A percentile compares a stretch with the other conserved stretches of the same genome.
These are phyloP conservation scores for Nakazawaea holstii DNA, from an alignment of 805 yeast species.

Conservation along the genomic window DNA sequence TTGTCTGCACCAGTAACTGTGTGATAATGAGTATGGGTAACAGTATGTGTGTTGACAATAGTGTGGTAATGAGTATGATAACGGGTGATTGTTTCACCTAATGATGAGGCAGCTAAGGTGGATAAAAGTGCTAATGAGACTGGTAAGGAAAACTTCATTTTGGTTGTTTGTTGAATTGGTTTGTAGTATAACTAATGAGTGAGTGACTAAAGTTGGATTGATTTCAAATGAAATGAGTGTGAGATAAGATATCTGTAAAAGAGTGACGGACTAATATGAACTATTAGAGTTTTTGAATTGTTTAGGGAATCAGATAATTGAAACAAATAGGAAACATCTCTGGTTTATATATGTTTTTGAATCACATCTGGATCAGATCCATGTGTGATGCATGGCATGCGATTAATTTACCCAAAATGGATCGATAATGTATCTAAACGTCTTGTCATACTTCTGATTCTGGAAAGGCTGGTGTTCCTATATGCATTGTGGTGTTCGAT, in stretches of 20 bases:
- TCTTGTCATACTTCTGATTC: neutral
- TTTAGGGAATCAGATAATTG: neutral
- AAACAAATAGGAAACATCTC: neutral
- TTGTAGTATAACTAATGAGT: neutral
- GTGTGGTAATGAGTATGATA: slow-evolving; percentile 7
- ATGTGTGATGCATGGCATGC: neutral
- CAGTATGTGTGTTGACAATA: slow-evolving; percentile 7
- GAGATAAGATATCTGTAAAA: neutral
- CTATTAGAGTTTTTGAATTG: neutral
- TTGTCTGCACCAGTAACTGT: slow-evolving; percentile 7
- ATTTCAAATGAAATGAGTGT: neutral
- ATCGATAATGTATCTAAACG: too few species aligned
- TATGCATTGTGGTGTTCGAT: neutral
- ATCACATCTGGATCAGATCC: neutral
- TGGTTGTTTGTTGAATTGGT: neutral
- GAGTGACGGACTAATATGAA: slow-evolving; percentile 1
- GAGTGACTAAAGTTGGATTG: slow-evolving; percentile 6
- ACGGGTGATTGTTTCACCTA: slow-evolving; percentile 9
- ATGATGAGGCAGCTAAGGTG: slow-evolving; percentile 9
- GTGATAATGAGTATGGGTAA: slow-evolving; percentile 1
- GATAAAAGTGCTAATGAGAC: slow-evolving; percentile 8
- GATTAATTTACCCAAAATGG: neutral
- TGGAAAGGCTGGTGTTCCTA: neutral
- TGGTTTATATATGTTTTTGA: slow-evolving; percentile 1
- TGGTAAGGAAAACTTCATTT: slow-evolving; percentile 12